phyloP scores from a whole-genome alignment of 2,329 filamentous ascomycete genomes.

The Botryotinia globosa region DNA sequence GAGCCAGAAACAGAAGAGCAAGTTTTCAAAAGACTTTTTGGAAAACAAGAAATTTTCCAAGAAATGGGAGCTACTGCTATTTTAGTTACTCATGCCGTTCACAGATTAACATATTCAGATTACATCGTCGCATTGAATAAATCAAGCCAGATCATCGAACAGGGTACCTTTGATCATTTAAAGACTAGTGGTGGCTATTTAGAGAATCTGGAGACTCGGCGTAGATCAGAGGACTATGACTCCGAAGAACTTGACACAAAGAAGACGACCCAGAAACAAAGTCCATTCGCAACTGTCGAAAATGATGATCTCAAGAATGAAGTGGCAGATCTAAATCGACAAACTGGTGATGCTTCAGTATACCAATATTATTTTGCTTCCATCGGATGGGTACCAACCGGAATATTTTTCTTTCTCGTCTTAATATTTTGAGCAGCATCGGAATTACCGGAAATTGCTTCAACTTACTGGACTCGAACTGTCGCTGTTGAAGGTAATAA shows the following conservation, averaged over 20 bases:
- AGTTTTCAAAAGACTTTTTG: conserved; percentile 30
- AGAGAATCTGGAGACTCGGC: conserved; percentile 23
- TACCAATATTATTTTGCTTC: conserved; percentile 36
- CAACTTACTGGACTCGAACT: conserved; percentile 23
- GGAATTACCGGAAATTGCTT: conserved; percentile 27
- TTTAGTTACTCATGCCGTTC: conserved; percentile 40
- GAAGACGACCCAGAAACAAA: background rate
- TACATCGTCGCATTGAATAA: conserved; percentile 42
- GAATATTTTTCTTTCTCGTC: conserved; percentile 18
- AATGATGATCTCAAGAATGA: conserved; percentile 5
- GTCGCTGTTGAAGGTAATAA: conserved; percentile 14
- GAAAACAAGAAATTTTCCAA: conserved; percentile 25
- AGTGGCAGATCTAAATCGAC: conserved; percentile 1
- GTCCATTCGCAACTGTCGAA: conserved; percentile 6
- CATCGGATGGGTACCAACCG: conserved; percentile 27
- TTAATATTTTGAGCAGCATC: conserved; percentile 21
- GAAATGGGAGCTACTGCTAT: conserved; percentile 40
- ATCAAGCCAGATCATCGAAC: conserved; percentile 38
- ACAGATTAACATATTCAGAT: conserved; percentile 40
- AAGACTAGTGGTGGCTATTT: conserved; percentile 30
- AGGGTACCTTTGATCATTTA: conserved; percentile 42
- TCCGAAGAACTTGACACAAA: background rate
- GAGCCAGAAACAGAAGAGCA: conserved; percentile 34
- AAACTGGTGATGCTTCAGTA: conserved; percentile 31
- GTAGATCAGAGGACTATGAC: conserved; percentile 16